Evolutionary conservation across 352 stramenopile genomes (phyloP), one percentile per base, ranked within the genome.

Genomic region (Pythium periplocum): DNA sequence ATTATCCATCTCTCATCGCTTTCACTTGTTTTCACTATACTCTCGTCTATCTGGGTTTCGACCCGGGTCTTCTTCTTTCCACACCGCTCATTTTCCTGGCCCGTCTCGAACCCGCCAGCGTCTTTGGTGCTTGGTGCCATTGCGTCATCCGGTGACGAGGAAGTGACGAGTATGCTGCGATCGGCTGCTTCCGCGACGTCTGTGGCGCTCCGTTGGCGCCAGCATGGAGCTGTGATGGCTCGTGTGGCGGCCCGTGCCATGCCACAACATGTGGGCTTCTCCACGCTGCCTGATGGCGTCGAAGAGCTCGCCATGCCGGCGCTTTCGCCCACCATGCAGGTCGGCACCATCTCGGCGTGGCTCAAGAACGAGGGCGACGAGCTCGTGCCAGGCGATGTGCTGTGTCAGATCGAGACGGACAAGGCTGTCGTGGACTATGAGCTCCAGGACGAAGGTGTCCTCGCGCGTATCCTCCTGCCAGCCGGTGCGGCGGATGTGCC

Each of bases 351-450:
- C 57, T 89, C 94, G 6, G 65, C 82, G 52, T 99, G 96, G 96
- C 93, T 97, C 53, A 90, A 88, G 66, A 81, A 86, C 36, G 90
- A 97, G 57, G 96, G 96, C 49, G 87, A 97, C 10, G 62, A 82
- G 45, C 88, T 98, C 55, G 58, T 63, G 30, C 80, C 95, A 0
- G 96, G 96, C 38, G 90, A 98, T 68, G 86, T 98, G 30, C 69
- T 99, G 32, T 98, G 90, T 68, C 86, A 98, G 54, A 93, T 99
- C 54, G 96, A 99, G 73, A 99, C 97, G 10, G 97, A 99, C 81
- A 99, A 99, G 77, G 96, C 97, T 35, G 96, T 96, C 26, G 96
- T 99, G 42, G 96, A 98, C 74, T 99, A 98, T 69, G 97, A 99
- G 77, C 92, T 97, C 46, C 89, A 98, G 75, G 96, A 99, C 71